Conservation (phyloP, 805 yeast genomes). For the Myxozyma monticola region DNA sequence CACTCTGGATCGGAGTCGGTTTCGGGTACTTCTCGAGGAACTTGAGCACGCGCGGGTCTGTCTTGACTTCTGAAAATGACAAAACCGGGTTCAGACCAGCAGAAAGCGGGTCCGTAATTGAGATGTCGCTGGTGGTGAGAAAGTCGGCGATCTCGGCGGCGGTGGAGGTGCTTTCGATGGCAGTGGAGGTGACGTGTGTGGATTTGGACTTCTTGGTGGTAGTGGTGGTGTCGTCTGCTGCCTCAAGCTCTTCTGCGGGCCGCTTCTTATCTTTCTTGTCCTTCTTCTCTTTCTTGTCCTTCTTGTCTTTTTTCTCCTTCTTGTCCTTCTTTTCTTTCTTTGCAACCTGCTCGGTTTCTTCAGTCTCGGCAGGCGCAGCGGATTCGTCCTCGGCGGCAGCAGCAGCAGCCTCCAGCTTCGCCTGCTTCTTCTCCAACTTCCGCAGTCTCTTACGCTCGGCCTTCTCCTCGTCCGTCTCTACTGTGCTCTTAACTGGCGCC, state of each 20-base stretch:
- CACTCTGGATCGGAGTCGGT: constrained; percentile 96
- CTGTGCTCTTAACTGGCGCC: constrained; percentile 24
- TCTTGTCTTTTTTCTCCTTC: constrained; percentile 32
- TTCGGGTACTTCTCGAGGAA: constrained; percentile 71
- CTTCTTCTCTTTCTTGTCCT: constrained; percentile 38
- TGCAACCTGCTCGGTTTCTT: constrained; percentile 40
- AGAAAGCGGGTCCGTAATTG: constrained; percentile 66
- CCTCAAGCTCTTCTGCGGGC: constrained; percentile 36
- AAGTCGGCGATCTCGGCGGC: constrained; percentile 62
- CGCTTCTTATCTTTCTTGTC: constrained; percentile 34
- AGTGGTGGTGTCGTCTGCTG: constrained; percentile 20
- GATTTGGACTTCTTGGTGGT: constrained; percentile 9
- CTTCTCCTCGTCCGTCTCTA: constrained; percentile 34
- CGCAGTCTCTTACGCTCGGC: constrained; percentile 35
- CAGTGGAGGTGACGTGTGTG: constrained; percentile 24
- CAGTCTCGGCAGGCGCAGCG: no score
- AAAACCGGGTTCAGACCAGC: constrained; percentile 63
- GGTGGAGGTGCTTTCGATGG: constrained; percentile 44
- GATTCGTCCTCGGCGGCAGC: constrained; percentile 35
- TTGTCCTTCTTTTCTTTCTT: constrained; percentile 31
- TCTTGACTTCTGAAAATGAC: constrained; percentile 58
- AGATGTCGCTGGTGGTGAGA: constrained; percentile 68
- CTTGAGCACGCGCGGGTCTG: constrained; percentile 57
- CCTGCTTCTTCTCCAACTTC: constrained; percentile 41
- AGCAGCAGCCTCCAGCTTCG: constrained; percentile 44